Evolutionary conservation across 768 basidiomycete genomes (phyloP).

Genomic region (Kwoniella shandongensis): DNA sequence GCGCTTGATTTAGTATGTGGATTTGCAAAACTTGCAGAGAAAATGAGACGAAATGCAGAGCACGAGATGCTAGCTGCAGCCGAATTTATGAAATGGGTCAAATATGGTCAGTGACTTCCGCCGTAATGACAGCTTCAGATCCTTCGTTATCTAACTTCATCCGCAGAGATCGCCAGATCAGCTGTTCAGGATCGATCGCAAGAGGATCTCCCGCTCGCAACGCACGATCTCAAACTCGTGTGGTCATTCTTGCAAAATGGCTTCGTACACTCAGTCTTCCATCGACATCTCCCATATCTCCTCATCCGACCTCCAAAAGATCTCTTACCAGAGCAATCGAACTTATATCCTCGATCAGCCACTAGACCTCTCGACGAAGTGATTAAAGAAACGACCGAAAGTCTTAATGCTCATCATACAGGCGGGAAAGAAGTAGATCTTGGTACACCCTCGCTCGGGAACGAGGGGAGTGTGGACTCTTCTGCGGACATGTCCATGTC

Average conservation of each 20-base stretch:
- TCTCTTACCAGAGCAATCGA: not conserved
- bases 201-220: slow-evolving; percentile 25
- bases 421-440: not conserved
- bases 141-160: no score
- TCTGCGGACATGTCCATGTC: slow-evolving; percentile 11
- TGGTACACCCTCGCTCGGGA: slow-evolving; percentile 2
- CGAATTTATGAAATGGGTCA: slow-evolving; percentile 43
- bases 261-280: slow-evolving; percentile 32
- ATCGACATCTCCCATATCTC: slow-evolving; percentile 27
- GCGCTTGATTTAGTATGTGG: slow-evolving; percentile 19
- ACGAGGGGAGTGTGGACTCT: not conserved
- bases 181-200: slow-evolving; percentile 22
- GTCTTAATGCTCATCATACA: not conserved
- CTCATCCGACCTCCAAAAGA: slow-evolving; percentile 14
- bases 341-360: not conserved
- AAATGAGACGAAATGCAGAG: slow-evolving; percentile 28
- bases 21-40: slow-evolving; percentile 24
- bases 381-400: slow-evolving; percentile 6
- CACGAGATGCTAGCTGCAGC: slow-evolving; percentile 26
- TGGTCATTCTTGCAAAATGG: slow-evolving; percentile 43
- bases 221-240: slow-evolving; percentile 37
- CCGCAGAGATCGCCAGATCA: slow-evolving; percentile 25
- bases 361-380: slow-evolving; percentile 2
- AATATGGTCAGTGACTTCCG: slow-evolving; percentile 34
- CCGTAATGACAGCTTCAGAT: no score